Evolutionary conservation across 176 grass and related monocot genomes (phyloP).

Genomic region (Hyparrhenia diplandra): DNA sequence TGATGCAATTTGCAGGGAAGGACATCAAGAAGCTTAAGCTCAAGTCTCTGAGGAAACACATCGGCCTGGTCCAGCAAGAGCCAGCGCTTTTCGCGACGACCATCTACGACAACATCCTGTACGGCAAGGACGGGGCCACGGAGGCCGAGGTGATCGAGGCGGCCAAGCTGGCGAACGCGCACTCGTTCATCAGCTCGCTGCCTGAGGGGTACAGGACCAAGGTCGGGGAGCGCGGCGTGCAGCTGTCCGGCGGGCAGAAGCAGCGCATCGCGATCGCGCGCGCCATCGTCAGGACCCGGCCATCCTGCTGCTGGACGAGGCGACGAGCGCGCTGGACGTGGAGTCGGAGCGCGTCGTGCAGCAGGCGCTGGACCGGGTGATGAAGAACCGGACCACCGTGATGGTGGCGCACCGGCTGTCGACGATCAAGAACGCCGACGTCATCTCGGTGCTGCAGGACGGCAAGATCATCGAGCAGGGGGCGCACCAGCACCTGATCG

Average conservation of each 20-base stretch:
- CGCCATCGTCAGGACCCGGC: slow-evolving; percentile 75
- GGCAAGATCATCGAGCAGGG: slow-evolving; percentile 96
- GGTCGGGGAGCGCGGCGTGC: slow-evolving; percentile 90
- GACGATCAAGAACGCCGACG: slow-evolving; percentile 81
- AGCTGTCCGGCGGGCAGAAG: slow-evolving; percentile 88
- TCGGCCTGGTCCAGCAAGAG: slow-evolving; percentile 90
- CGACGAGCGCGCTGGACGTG: slow-evolving; percentile 85
- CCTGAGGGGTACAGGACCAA: slow-evolving; percentile 85
- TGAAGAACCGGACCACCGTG: slow-evolving; percentile 88
- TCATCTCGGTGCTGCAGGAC: slow-evolving; percentile 88
- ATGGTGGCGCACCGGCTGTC: slow-evolving; percentile 93
- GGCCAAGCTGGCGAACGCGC: slow-evolving; percentile 88
- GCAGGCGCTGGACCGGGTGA: slow-evolving; percentile 74
- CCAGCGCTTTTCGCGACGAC: slow-evolving; percentile 95
- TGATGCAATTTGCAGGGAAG: slow-evolving; percentile 51
- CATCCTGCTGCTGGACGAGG: slow-evolving; percentile 87
- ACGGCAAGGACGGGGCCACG: slow-evolving; percentile 78
- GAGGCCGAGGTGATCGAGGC: slow-evolving; percentile 76
- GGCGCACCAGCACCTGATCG: slow-evolving; percentile 52
- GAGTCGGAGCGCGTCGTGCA: slow-evolving; percentile 93
- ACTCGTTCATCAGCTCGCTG: slow-evolving; percentile 91
- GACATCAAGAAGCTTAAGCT: slow-evolving; percentile 84
- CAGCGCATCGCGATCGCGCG: slow-evolving; percentile 97
- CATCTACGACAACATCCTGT: slow-evolving; percentile 88
- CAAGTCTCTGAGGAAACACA: slow-evolving; percentile 77